Base-by-base conservation (phyloP, 2,329 filamentous ascomycete species). In the Aspergillus pseudoviridinutans region DNA sequence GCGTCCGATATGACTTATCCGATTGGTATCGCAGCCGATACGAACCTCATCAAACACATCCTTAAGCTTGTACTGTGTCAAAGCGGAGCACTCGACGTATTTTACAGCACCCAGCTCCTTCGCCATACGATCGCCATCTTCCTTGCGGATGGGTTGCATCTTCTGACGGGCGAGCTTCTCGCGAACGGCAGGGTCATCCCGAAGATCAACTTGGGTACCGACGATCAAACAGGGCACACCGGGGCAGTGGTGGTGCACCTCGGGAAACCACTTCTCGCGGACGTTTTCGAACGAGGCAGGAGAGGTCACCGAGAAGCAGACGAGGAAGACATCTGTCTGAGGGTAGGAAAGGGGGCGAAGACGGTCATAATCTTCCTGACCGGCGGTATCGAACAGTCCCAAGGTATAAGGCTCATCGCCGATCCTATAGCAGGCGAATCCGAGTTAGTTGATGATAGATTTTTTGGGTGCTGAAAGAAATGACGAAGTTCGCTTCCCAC, bases 271-370 rank as follows among this genome's bases (percentile, higher is more conserved):
- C 78, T 97, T 97, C 82, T 97, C 93, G 70, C 92, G 88, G 53
- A 97, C 94, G 88, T 99, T 99, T 76, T 99, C 94, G 76, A 99
- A 99, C 7, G 92, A 97, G 44, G 94, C 92, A 44, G 93, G 94
- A 49, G 93, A 97, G 57, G 92, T 97, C 72, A 99, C 92, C 73
- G 92, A 96, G 79, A 97, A 99, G 82, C 94, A 99, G 68, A 99
- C 92, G 59, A 99, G 88, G 81, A 99, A 97, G 65, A 97, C 94
- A 72, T 97, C 94, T 68, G 94, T 97, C 80, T 97, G 94, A 1
- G 94, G 94, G 76, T 99, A 99, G 62, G 94, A 97, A 60, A 97
- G 86, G 50, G 94, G 94, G 71, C 94, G 90, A 64, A 99, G 87
- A 69, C 94, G 89, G 78, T 99, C 94, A 80, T 97, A 97, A 87